These are phyloP conservation scores for Rhodamnia rubescens DNA, from an alignment of 345 rosid genomes.

Conservation along the genomic window DNA sequence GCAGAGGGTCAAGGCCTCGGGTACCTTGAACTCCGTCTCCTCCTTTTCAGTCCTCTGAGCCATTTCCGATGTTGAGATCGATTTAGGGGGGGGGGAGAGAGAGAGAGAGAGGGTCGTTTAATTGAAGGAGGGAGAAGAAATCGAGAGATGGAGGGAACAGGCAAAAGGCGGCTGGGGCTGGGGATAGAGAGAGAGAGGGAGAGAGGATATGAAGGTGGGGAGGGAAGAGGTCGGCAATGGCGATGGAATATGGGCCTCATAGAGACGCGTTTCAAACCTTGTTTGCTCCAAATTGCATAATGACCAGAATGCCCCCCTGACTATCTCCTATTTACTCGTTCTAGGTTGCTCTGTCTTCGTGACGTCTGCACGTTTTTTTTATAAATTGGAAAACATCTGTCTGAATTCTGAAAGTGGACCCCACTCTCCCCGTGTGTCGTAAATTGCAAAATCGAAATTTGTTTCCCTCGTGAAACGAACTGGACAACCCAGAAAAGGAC, in stretches of 20 bases:
- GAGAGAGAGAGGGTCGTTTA: neutral
- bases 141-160: neutral
- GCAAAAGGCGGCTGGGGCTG: slow-evolving; percentile 18
- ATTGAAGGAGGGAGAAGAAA: neutral
- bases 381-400: no score
- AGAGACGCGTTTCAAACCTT: slow-evolving; percentile 77
- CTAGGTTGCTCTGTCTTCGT: neutral
- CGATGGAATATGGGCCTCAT: slow-evolving; percentile 75
- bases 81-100: neutral
- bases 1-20: slow-evolving; percentile 61
- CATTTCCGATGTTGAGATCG: slow-evolving; percentile 23
- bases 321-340: neutral
- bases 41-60: slow-evolving; percentile 87
- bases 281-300: neutral
- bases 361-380: no score
- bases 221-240: slow-evolving; percentile 43
- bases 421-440: no score
- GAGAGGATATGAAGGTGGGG: neutral
- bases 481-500: no score
- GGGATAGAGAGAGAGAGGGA: neutral
- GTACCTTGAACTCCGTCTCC: slow-evolving; percentile 92
- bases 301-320: neutral
- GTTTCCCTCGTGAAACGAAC: no score
- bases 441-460: no score
- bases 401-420: no score